Percentiles rank a stretch among this genome's conserved stretches.
Evolutionary conservation across 768 basidiomycete species (phyloP).

Genomic region (Guyanaporus albipodus): DNA sequence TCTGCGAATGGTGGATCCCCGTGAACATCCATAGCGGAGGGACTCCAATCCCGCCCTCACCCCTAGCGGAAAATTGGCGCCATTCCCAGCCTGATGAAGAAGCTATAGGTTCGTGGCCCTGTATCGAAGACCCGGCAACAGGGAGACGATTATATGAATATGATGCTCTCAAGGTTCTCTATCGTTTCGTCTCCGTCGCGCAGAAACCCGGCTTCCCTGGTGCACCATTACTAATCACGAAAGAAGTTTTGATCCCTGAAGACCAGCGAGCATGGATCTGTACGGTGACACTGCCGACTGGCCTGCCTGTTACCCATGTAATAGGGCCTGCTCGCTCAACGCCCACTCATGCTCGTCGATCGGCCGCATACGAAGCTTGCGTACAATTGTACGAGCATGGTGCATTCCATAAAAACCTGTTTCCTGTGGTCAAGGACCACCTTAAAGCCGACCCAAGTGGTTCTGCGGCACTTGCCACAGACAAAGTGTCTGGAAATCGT

Average conservation of each 20-base stretch:
- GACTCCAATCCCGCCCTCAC: conserved; percentile 41
- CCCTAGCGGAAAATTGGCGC: conserved; percentile 37
- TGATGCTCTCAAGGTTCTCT: conserved; percentile 55
- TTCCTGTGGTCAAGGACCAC: conserved; percentile 22
- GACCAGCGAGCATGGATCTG: conserved; percentile 37
- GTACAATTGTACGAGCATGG: conserved; percentile 45
- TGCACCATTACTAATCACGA: conserved; percentile 21
- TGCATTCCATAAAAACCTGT: conserved; percentile 47
- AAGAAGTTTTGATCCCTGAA: conserved; percentile 22
- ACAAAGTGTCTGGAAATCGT: conserved; percentile 41
- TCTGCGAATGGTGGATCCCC: conserved; percentile 50
- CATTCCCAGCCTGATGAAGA: conserved; percentile 49
- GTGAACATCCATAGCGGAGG: conserved; percentile 34
- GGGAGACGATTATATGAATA: conserved; percentile 54
- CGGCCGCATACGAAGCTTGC: conserved; percentile 58
- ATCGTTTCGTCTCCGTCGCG: conserved; percentile 41
- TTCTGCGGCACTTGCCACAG: conserved; percentile 15
- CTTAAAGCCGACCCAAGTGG: background rate
- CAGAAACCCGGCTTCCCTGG: conserved; percentile 9
- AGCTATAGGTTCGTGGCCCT: conserved; percentile 25
- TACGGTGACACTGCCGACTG: conserved; percentile 44
- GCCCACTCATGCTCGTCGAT: conserved; percentile 51
- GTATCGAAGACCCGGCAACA: conserved; percentile 59
- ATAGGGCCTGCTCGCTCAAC: conserved; percentile 44
- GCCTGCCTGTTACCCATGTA: conserved; percentile 39